Evolutionary conservation across 768 basidiomycete species (phyloP), one percentile per base, ranked within the genome.

Genomic region (Tylopilus cervinicoccineus): DNA sequence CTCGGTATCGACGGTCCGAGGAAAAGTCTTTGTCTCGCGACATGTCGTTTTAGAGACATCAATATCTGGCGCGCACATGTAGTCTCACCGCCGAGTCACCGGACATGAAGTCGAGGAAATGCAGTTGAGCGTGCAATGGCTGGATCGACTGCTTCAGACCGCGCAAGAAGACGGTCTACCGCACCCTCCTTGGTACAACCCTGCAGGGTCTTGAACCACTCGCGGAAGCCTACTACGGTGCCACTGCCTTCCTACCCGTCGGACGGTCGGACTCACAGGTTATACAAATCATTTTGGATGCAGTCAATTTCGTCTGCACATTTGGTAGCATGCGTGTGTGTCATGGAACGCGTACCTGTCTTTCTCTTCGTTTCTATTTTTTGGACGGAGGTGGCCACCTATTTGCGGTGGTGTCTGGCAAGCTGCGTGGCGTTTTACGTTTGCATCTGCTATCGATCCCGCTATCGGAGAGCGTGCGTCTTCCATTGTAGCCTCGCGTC

Each of bases 131-230:
- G 62, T 82, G 22, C 76, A 80, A 51, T 66, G 78, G 79, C 6
- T 88, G 86, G 86, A 47, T 79, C n/a, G 82, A 84, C 48, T 85
- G 84, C n/a, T n/a, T n/a, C n/a, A n/a, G n/a, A n/a, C n/a, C n/a
- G n/a, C n/a, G n/a, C n/a, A n/a, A n/a, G n/a, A n/a, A n/a, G n/a
- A n/a, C n/a, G n/a, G n/a, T n/a, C n/a, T n/a, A n/a, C n/a, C 71
- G 83, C 48, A 86, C 84, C 3, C 54, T 80, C 6, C 71, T 84
- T 24, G 78, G 81, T 40, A 85, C 85, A 77, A 63, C 72, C 3
- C 66, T 90, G 19, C 86, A 88, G 66, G 76, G 73, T 49, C 71
- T 86, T 52, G 86, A 88, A 60, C 86, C 88, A 61, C 75, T 88
- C 29, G 87, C 82, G 0, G 81, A 82, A 19, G 81, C 80, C 69